Base-by-base conservation (phyloP, 2,329 filamentous ascomycete species). In the Claviceps spartinae region DNA sequence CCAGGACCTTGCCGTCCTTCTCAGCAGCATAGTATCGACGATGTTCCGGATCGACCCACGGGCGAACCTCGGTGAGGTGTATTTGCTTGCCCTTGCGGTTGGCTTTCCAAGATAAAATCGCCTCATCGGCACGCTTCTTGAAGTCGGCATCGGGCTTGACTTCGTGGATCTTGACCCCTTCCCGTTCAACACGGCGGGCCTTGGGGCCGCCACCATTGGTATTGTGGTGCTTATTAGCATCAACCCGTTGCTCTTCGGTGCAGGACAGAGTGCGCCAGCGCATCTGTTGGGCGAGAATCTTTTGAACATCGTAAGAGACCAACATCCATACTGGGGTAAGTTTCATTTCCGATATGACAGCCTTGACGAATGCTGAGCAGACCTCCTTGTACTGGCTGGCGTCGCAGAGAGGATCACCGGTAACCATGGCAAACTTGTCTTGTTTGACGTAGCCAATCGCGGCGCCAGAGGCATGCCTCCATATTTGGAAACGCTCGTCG, bases 231-330 rank as follows among this genome's bases (percentile, higher is more conserved):
- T 78, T 75, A 64, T 86, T 81, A 2, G 87, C 83, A 58, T 94
- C 83, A 5, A 95, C 81, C 50, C 89, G 86, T 70, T 95, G 88
- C 70, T 96, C 90, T 36, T 88, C 87, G 8, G 86, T 87, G 61
- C 89, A 91, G 40, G 86, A 91, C 56, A 96, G 77, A 6, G 86
- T 93, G 52, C 89, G 84, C 89, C 89, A 96, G 61, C 86, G 84
- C 56, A 93, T 79, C 59, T 85, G 85, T 52, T 81, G 77, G 20
- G 86, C 88, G 2, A 96, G 79, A 13, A 93, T 82, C 58, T 86
- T 83, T 64, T 95, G 87, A 3, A 87, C 78, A 1, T 83, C 76
- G n/a, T 75, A 71, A 8, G 87, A 88, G n/a, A 88, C 86, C 11
- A 96, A 79, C 62, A 96, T 79, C 90, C 90, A 96, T 41, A 96